Conservation (phyloP, 768 basidiomycete species). For the Agaricus blazei region DNA sequence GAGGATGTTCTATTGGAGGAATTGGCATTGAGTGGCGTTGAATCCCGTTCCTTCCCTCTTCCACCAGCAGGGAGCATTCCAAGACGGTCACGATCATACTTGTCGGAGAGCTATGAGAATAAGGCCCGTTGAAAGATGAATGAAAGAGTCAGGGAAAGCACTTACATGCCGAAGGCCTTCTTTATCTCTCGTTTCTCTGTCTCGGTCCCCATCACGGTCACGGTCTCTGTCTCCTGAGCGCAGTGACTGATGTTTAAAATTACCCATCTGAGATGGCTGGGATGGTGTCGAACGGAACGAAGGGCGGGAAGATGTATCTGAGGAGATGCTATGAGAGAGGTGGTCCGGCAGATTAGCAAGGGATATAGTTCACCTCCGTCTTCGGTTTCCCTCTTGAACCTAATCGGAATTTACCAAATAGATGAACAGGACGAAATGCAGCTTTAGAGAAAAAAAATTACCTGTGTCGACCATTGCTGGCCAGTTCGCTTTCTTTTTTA, state of each 20-base stretch:
- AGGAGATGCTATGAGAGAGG: slow-evolving; percentile 9
- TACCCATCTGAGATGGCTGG: slow-evolving; percentile 90
- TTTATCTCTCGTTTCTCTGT: slow-evolving; percentile 62
- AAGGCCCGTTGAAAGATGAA: slow-evolving; percentile 6
- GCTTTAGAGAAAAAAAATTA: slow-evolving; percentile 5
- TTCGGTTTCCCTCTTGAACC: slow-evolving; percentile 73
- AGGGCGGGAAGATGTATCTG: slow-evolving; percentile 48
- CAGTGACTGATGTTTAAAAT: slow-evolving; percentile 84
- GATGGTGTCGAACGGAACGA: slow-evolving; percentile 68
- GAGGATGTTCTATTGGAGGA: slow-evolving; percentile 36
- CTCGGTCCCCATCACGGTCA: slow-evolving; percentile 43
- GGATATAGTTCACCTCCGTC: slow-evolving; percentile 51
- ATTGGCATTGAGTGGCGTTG: slow-evolving; percentile 47
- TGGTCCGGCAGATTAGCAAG: background rate
- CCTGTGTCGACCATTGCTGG: slow-evolving; percentile 55
- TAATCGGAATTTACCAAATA: slow-evolving; percentile 22
- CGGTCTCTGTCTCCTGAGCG: slow-evolving; percentile 60
- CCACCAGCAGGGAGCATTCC: slow-evolving; percentile 44
- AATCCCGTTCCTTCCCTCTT: slow-evolving; percentile 65
- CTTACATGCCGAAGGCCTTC: slow-evolving; percentile 76
- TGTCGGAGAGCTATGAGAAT: slow-evolving; percentile 69
- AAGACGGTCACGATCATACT: slow-evolving; percentile 79
- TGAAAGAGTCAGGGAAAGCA: slow-evolving; percentile 11
- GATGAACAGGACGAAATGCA: background rate
- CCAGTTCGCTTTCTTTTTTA: slow-evolving; percentile 70